Conservation (phyloP, 768 basidiomycete species). For the Suillus subalutaceus region DNA sequence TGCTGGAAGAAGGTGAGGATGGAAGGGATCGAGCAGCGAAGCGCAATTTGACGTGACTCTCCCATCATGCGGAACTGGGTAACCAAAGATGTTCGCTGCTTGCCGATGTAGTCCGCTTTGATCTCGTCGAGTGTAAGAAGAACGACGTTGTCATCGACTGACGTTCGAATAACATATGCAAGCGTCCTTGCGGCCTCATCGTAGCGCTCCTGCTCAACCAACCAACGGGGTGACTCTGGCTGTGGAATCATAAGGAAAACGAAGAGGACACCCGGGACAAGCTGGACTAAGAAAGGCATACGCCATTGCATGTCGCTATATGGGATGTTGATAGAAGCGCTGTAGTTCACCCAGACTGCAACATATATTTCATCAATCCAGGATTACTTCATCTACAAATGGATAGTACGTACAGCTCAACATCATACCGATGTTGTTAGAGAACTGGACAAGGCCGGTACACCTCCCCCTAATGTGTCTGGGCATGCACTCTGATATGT, state of each 20-base stretch:
- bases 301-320: constrained; percentile 47
- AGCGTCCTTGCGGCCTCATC: constrained; percentile 39
- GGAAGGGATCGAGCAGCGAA: constrained; percentile 44
- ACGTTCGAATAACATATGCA: constrained; percentile 35
- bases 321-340: constrained; percentile 37
- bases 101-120: constrained; percentile 44
- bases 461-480: constrained; percentile 46
- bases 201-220: constrained; percentile 46
- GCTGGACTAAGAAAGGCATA: constrained; percentile 48
- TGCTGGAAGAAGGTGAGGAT: constrained; percentile 47
- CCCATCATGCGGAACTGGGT: constrained; percentile 41
- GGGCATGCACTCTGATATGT: constrained; percentile 49
- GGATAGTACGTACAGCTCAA: constrained; percentile 23
- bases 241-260: constrained; percentile 43
- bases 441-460: constrained; percentile 41
- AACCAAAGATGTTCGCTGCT: constrained; percentile 32
- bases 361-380: background rate
- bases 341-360: constrained; percentile 48
- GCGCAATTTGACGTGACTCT: constrained; percentile 37
- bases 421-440: constrained; percentile 31
- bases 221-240: constrained; percentile 53
- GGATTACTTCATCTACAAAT: background rate
- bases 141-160: constrained; percentile 36
- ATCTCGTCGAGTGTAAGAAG: constrained; percentile 44
- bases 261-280: constrained; percentile 51